Evolutionary conservation across 768 basidiomycete species (phyloP).

Genomic region (Coprinopsis marcescibilis): DNA sequence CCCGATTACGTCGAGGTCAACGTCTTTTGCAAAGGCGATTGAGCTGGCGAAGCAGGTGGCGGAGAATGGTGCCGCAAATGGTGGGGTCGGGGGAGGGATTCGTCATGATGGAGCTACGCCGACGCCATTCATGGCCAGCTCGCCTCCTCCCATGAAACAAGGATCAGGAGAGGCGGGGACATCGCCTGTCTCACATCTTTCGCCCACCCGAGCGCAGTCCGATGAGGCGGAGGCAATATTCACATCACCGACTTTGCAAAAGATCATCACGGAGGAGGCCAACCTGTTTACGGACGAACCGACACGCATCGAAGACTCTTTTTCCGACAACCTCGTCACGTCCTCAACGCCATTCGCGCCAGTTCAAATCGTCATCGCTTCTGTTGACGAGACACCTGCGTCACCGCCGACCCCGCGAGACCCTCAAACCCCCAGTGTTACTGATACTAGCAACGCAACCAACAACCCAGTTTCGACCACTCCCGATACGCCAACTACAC

Average conservation of each 20-base stretch:
- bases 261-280: too few relatives aligned
- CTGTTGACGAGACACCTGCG: not conserved
- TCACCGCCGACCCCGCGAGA: not conserved
- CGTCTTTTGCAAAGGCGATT: conserved; percentile 35
- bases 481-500: too few relatives aligned
- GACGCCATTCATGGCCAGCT: conserved; percentile 5
- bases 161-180: not conserved
- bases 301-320: not conserved
- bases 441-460: too few relatives aligned
- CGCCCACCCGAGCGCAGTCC: too few relatives aligned
- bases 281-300: not conserved
- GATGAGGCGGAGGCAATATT: too few relatives aligned
- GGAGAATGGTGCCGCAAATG: conserved; percentile 15
- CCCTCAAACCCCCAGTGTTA: too few relatives aligned
- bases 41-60: conserved; percentile 35
- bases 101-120: conserved; percentile 1
- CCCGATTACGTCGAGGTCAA: conserved; percentile 18
- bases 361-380: conserved; percentile 5
- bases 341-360: not conserved
- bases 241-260: too few relatives aligned
- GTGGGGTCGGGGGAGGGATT: not conserved
- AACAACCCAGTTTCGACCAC: too few relatives aligned
- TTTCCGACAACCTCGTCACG: not conserved
- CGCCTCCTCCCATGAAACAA: too few relatives aligned
- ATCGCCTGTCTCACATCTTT: too few relatives aligned